Evolutionary conservation across 805 yeast species (phyloP).

Genomic region (Pichia cabralensis): DNA sequence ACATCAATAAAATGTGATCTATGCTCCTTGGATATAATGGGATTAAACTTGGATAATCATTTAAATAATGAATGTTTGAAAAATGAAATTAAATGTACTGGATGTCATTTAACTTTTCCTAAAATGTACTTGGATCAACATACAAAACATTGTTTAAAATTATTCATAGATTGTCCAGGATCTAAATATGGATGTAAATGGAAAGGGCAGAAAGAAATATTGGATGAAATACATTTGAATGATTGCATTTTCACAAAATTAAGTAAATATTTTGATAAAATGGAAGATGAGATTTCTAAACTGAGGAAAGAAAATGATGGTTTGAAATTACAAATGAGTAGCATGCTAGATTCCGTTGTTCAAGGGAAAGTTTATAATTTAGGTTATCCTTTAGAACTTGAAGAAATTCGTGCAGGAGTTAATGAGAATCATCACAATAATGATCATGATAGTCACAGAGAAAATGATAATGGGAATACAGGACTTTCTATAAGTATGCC

Average conservation of each 20-base stretch:
- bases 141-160: conserved; percentile 31
- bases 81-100: conserved; percentile 29
- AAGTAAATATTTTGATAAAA: conserved; percentile 17
- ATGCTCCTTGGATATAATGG: conserved; percentile 26
- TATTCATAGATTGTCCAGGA: conserved; percentile 38
- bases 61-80: conserved; percentile 29
- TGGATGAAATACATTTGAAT: conserved; percentile 19
- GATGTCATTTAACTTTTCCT: conserved; percentile 36
- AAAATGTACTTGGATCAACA: conserved; percentile 30
- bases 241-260: conserved; percentile 24
- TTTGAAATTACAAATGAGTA: conserved; percentile 35
- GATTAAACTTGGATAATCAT: conserved; percentile 27
- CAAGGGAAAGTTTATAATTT: conserved; percentile 42
- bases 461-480: background rate
- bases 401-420: conserved; percentile 27
- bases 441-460: no score
- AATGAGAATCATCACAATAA: background rate
- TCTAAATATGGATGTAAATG: conserved; percentile 40
- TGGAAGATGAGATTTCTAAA: conserved; percentile 21
- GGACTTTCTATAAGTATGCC: conserved; percentile 29
- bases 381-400: conserved; percentile 37
- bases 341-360: conserved; percentile 35
- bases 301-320: conserved; percentile 29
- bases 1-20: conserved; percentile 25
- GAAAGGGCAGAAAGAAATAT: conserved; percentile 28